Evolutionary conservation across 164 flowering plant species (phyloP).

Genomic region (Vitis riparia): DNA sequence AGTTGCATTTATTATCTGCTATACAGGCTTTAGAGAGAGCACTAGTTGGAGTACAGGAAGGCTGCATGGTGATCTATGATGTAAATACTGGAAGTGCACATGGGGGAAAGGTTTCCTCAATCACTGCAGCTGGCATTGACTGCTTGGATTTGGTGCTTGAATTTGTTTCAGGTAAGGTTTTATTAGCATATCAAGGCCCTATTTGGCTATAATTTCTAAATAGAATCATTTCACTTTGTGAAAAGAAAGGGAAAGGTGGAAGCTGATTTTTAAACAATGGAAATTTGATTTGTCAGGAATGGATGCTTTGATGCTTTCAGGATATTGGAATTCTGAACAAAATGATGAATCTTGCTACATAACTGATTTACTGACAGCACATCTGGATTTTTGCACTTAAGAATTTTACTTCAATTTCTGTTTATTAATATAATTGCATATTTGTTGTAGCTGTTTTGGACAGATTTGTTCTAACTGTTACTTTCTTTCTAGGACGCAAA

Average conservation of each 20-base stretch:
- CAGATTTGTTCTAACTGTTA: constrained; percentile 12
- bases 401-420: too few species aligned
- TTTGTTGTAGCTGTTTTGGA: too few species aligned
- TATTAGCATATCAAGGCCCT: neutral
- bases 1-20: constrained; percentile 59
- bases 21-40: constrained; percentile 79
- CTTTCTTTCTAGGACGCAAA: constrained; percentile 57
- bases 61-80: constrained; percentile 43
- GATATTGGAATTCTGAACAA: too few species aligned
- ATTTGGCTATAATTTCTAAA: neutral
- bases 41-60: constrained; percentile 64
- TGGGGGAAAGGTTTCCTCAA: constrained; percentile 64
- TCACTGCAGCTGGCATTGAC: constrained; percentile 83
- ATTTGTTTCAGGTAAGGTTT: constrained; percentile 62
- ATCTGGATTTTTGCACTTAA: too few species aligned
- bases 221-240: too few species aligned
- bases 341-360: too few species aligned
- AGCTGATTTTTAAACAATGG: too few species aligned
- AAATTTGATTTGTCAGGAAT: too few species aligned
- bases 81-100: constrained; percentile 42
- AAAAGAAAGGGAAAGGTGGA: too few species aligned
- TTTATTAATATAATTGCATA: too few species aligned
- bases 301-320: too few species aligned
- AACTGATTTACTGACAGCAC: too few species aligned
- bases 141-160: constrained; percentile 85